Percentiles rank a stretch among this genome's conserved stretches.
Evolutionary conservation across 139 green algal genomes (phyloP).

Genomic region (Haematococcus sp.): DNA sequence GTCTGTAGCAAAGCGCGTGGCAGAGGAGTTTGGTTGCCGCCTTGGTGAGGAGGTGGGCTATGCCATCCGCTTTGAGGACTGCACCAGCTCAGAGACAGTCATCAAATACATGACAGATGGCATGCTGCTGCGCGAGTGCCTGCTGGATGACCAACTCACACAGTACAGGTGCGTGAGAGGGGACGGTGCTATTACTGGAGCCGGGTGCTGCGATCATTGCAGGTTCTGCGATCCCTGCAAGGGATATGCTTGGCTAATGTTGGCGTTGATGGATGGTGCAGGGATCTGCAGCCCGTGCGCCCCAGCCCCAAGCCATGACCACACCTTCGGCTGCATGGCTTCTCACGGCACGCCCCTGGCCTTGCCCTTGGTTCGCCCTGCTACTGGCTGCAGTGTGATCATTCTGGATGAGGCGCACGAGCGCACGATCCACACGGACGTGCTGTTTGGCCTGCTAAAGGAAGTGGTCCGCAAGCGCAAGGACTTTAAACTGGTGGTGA

Average conservation of each 20-base stretch:
- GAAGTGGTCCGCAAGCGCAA: constrained; percentile 38
- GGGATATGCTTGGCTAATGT: too few relatives aligned
- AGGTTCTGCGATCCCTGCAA: too few relatives aligned
- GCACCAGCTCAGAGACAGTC: constrained; percentile 81
- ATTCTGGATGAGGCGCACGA: constrained; percentile 98
- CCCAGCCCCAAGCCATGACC: too few relatives aligned
- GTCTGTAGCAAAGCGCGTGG: constrained; percentile 93
- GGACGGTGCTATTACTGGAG: too few relatives aligned
- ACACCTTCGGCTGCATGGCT: too few relatives aligned
- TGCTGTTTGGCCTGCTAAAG: constrained; percentile 98
- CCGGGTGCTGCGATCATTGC: too few relatives aligned
- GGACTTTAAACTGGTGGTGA: constrained; percentile 78
- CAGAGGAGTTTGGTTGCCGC: constrained; percentile 86
- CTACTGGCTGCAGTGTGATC: constrained; percentile 58
- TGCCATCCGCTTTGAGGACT: constrained; percentile 97
- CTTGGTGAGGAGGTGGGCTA: constrained; percentile 93
- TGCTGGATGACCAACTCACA: constrained; percentile 82
- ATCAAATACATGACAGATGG: constrained; percentile 99
- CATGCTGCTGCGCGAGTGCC: constrained; percentile 94
- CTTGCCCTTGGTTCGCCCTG: too few relatives aligned
- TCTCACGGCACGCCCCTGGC: too few relatives aligned
- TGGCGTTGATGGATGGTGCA: too few relatives aligned
- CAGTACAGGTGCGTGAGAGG: constrained; percentile 36
- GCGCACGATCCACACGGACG: constrained; percentile 95
- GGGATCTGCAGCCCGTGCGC: too few relatives aligned